Evolutionary conservation across 306 rosid species (phyloP).

Genomic region (Gastrolobium bilobum): DNA sequence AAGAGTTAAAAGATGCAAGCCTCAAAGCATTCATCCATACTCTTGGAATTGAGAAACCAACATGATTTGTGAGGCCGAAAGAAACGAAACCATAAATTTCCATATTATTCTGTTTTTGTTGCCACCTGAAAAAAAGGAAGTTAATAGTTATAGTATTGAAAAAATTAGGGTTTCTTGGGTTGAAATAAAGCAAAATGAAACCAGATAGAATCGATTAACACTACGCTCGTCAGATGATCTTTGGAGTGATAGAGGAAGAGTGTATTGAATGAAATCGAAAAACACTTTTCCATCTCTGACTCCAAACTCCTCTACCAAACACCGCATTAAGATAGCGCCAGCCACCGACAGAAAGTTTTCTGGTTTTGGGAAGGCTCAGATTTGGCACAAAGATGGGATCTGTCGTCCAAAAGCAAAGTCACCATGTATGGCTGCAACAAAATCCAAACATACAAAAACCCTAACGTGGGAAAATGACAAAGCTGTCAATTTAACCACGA

Average conservation of each 20-base stretch:
- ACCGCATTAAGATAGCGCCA: background rate
- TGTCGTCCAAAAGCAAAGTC: slow-evolving; percentile 31
- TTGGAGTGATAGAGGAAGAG: slow-evolving; percentile 46
- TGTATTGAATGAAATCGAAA: background rate
- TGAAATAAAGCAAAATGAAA: background rate
- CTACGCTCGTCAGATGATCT: slow-evolving; percentile 46
- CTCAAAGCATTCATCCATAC: too few species aligned
- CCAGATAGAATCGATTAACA: background rate
- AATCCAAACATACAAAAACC: background rate
- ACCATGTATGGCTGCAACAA: slow-evolving; percentile 58
- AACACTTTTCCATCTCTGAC: slow-evolving; percentile 27
- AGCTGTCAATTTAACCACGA: slow-evolving; percentile 21
- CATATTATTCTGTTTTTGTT: too few species aligned
- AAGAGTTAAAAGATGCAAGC: too few species aligned
- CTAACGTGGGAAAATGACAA: slow-evolving; percentile 11
- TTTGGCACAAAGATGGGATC: slow-evolving; percentile 6
- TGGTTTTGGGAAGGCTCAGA: slow-evolving; percentile 51
- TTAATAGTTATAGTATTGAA: too few species aligned
- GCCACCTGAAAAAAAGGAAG: too few species aligned
- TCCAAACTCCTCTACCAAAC: slow-evolving; percentile 51
- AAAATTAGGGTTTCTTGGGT: background rate
- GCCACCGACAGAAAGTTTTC: background rate
- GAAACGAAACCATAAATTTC: background rate
- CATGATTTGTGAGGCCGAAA: background rate
- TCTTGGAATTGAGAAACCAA: background rate